Percentiles rank a stretch among this genome's conserved stretches.
phyloP scores from a whole-genome alignment of 2,329 filamentous ascomycete genomes.

The Ceratocystis huliohia region DNA sequence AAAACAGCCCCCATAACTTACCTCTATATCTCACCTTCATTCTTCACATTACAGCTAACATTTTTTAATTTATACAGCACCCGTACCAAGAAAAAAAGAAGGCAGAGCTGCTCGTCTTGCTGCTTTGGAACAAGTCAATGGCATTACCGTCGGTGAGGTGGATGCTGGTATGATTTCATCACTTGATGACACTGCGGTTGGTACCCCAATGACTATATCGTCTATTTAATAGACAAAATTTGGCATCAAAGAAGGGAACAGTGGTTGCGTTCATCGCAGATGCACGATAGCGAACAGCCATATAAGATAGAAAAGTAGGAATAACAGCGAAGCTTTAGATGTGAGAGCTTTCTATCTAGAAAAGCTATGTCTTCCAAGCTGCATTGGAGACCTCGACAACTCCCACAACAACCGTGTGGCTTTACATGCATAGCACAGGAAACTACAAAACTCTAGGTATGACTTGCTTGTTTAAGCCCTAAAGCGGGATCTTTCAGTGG shows the following conservation, averaged over 20 bases:
- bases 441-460: no score
- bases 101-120: slow-evolving; percentile 21
- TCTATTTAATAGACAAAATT: background rate
- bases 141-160: slow-evolving; percentile 20
- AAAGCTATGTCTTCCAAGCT: no score
- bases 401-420: background rate
- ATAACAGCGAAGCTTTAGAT: no score
- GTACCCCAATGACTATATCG: background rate
- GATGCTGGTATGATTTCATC: slow-evolving; percentile 19
- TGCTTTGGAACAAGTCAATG: slow-evolving; percentile 21
- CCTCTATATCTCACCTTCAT: background rate
- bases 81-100: slow-evolving; percentile 22
- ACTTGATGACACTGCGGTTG: slow-evolving; percentile 10
- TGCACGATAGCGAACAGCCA: background rate
- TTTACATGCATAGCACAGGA: background rate
- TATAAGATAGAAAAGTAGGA: no score
- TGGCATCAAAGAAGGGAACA: background rate
- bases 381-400: no score
- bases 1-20: slow-evolving; percentile 24
- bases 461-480: background rate
- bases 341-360: no score
- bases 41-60: background rate
- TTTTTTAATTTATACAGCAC: slow-evolving; percentile 13
- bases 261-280: background rate
- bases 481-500: background rate